Evolutionary conservation across 176 grass and related monocot species (phyloP).

Genomic region (Miscanthus lutarioriparius): DNA sequence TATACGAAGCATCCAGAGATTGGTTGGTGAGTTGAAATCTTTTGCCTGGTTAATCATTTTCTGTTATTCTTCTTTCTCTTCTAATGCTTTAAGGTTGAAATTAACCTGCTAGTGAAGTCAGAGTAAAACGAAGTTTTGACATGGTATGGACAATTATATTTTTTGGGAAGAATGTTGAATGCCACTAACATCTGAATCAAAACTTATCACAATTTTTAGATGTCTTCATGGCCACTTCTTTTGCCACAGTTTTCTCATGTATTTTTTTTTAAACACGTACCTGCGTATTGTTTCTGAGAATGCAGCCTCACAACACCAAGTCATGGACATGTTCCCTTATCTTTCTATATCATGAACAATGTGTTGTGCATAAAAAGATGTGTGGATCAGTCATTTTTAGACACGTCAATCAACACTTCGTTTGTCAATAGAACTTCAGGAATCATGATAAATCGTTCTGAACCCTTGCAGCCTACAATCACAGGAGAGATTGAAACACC

Average conservation of each 20-base stretch:
- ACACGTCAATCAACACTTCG: no score
- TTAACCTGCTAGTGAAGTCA: neutral
- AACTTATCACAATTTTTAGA: neutral
- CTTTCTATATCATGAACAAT: no score
- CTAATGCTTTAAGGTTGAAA: neutral
- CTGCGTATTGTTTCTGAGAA: no score
- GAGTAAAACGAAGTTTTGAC: neutral
- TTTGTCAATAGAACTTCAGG: neutral
- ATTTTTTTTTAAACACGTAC: no score
- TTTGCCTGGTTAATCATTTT: constrained; percentile 12
- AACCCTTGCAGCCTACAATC: constrained; percentile 87
- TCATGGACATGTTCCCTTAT: no score
- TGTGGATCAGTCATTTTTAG: no score
- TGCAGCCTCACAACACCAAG: no score
- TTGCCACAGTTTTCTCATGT: neutral
- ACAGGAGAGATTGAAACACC: constrained; percentile 85
- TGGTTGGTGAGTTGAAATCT: constrained; percentile 82
- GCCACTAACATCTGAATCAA: neutral
- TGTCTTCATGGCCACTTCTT: neutral
- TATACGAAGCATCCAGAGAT: constrained; percentile 94
- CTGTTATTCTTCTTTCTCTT: neutral
- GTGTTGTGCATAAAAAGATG: no score
- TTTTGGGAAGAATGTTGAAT: neutral
- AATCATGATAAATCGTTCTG: constrained; percentile 15
- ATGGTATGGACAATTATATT: constrained; percentile 1